Base-by-base conservation (phyloP, 2,329 filamentous ascomycete species). In the Hawksworthiomyces lignivorus region DNA sequence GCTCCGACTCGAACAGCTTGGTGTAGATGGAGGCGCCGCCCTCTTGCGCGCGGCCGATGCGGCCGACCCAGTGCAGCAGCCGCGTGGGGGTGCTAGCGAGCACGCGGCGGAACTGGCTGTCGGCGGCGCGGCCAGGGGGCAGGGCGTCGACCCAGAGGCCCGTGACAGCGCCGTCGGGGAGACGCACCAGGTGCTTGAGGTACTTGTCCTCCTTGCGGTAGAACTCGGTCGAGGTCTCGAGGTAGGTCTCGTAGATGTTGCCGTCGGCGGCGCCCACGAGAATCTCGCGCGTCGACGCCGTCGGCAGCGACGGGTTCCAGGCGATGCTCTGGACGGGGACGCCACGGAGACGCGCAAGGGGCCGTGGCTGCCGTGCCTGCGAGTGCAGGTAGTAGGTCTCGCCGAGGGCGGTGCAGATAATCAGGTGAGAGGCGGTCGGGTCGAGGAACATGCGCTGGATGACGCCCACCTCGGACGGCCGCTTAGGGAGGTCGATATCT, bases 381-480 rank as follows among this genome's bases (percentile, higher is more conserved):
- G 88, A 90, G 61, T 98, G 92, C 9, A 98, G 83, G 63, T 98
- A 98, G 69, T 89, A 98, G 65, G 94, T 97, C 63, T 98, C 92
- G 59, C 88, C 88, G 30, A 88, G 77, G 5, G 87, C 84, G 4
- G 92, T 98, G 59, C 84, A 88, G 52, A 98, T 80, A 50, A 98
- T 77, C 21, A 98, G 72, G 65, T 98, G 92, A 6, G 88, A 96
- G 21, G 92, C 92, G 10, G 90, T 95, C 21, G 92, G 90, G 58
- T 98, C 92, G 57, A 98, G 84, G 67, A 98, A 98, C 77, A 98
- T 87, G 68, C 85, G 87, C 53, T 85, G 82, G 57, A 98, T 97
- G 39, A 95, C 77, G 52, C 92, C 92, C 46, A 92, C 77, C 61
- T 98, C 90, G 28, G 87, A 83, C 14, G 87, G 79, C 56, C 90